phyloP scores from a whole-genome alignment of 2,329 filamentous ascomycete genomes.

The Zymoseptoria pseudotritici region DNA sequence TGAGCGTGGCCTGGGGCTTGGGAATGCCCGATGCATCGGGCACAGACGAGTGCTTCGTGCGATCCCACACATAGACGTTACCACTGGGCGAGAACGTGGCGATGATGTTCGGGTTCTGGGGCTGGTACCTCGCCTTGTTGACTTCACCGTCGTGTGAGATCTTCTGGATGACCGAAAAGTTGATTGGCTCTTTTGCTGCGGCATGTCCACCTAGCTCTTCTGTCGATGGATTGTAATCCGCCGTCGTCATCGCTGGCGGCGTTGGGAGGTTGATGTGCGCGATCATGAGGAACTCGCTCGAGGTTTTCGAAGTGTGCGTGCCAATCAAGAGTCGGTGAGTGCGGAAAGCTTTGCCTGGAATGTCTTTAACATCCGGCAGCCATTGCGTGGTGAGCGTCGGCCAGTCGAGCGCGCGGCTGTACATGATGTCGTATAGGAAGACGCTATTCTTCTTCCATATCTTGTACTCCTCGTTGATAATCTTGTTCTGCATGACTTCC shows the following conservation, averaged over 20 bases:
- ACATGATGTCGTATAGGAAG: slow-evolving; percentile 96
- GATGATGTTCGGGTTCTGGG: slow-evolving; percentile 93
- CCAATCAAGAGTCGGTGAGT: slow-evolving; percentile 86
- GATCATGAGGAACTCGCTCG: slow-evolving; percentile 88
- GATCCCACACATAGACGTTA: slow-evolving; percentile 86
- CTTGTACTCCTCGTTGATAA: slow-evolving; percentile 99
- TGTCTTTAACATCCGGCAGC: slow-evolving; percentile 87
- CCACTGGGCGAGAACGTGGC: slow-evolving; percentile 86
- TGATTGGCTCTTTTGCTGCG: slow-evolving; percentile 66
- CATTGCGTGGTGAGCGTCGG: slow-evolving; percentile 95
- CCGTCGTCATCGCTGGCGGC: slow-evolving; percentile 60
- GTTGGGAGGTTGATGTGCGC: slow-evolving; percentile 91
- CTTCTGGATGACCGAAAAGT: slow-evolving; percentile 87
- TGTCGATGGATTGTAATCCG: slow-evolving; percentile 83
- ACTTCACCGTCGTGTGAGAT: slow-evolving; percentile 96
- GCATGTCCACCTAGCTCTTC: slow-evolving; percentile 94
- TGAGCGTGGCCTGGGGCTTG: slow-evolving; percentile 74
- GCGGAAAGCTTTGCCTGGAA: slow-evolving; percentile 77
- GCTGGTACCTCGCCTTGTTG: slow-evolving; percentile 97
- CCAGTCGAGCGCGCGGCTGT: slow-evolving; percentile 92
- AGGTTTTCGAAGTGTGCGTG: slow-evolving; percentile 83
- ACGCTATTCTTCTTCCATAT: slow-evolving; percentile 99
- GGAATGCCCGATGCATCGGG: slow-evolving; percentile 54
- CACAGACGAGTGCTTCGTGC: slow-evolving; percentile 80
- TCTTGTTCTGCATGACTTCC: slow-evolving; percentile 59